Percentiles rank a stretch among this genome's conserved stretches.
These are phyloP conservation scores for Salvia miltiorrhiza DNA, from an alignment of 257 asterid genomes.

Conservation along the genomic window DNA sequence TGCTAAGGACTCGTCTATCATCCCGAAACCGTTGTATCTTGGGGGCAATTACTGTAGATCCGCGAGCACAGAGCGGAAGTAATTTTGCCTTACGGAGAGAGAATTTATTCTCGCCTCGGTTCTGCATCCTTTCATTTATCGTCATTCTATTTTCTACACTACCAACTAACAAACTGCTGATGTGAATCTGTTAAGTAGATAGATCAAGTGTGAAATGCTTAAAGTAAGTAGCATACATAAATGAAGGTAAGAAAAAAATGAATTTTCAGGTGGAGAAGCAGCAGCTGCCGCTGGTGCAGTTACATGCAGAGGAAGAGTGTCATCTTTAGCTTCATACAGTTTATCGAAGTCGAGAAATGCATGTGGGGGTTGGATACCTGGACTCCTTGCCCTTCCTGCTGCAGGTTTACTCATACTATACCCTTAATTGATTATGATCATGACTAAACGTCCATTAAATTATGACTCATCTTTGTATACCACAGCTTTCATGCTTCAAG, in stretches of 20 bases:
- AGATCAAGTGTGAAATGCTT: not conserved
- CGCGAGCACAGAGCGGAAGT: too few species aligned
- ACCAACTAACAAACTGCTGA: too few species aligned
- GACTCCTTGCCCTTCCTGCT: slow-evolving; percentile 71
- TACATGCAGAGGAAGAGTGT: slow-evolving; percentile 60
- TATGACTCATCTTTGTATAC: slow-evolving; percentile 21
- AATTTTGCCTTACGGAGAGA: too few species aligned
- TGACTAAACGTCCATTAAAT: too few species aligned
- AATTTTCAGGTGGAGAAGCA: slow-evolving; percentile 60
- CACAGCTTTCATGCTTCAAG: slow-evolving; percentile 84
- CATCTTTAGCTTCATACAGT: slow-evolving; percentile 57
- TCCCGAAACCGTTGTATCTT: too few species aligned
- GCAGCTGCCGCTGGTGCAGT: slow-evolving; percentile 71
- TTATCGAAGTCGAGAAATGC: slow-evolving; percentile 61
- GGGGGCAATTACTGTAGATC: too few species aligned
- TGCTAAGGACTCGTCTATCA: too few species aligned
- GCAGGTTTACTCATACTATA: slow-evolving; percentile 77
- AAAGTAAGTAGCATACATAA: not conserved
- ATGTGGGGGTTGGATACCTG: slow-evolving; percentile 63
- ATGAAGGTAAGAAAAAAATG: slow-evolving; percentile 8
- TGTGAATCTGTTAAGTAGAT: not conserved
- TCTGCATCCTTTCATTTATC: too few species aligned
- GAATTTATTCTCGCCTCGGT: too few species aligned
- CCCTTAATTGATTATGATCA: too few species aligned
- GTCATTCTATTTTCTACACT: too few species aligned